phyloP scores from a whole-genome alignment of 2,329 filamentous ascomycete genomes.

The Annulohypoxylon truncatum region DNA sequence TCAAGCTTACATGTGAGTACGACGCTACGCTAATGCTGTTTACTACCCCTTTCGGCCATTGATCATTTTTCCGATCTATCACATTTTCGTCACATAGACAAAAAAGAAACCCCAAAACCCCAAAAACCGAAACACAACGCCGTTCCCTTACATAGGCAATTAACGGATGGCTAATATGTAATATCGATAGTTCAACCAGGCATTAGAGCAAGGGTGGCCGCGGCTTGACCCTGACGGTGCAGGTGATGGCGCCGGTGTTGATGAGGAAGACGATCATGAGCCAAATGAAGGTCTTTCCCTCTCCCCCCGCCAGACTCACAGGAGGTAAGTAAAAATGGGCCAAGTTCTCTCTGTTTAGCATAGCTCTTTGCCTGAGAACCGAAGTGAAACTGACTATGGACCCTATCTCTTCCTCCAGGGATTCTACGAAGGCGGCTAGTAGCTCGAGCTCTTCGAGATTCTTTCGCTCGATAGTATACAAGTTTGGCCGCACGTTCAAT shows the following conservation, averaged over 20 bases:
- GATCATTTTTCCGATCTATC: constrained; percentile 4
- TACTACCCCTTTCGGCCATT: constrained; percentile 10
- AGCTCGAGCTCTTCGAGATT: constrained; percentile 39
- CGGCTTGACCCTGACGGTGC: constrained; percentile 15
- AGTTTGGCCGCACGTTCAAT: constrained; percentile 42
- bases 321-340: constrained; percentile 23
- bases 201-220: constrained; percentile 27
- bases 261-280: constrained; percentile 23
- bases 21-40: neutral
- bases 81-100: neutral
- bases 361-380: neutral
- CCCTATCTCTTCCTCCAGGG: constrained; percentile 8
- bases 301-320: constrained; percentile 17
- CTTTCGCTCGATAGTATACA: constrained; percentile 44
- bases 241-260: constrained; percentile 17
- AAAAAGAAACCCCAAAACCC: no score
- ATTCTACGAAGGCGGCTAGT: constrained; percentile 26
- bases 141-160: constrained; percentile 5
- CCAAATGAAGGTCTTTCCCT: constrained; percentile 18
- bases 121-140: neutral
- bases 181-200: constrained; percentile 22
- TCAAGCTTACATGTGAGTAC: constrained; percentile 10
- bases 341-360: neutral
- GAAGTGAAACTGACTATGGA: constrained; percentile 26
- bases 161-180: constrained; percentile 1